These are phyloP conservation scores for Diospyros lotus DNA, from an alignment of 148 eudicot species.

Conservation along the genomic window DNA sequence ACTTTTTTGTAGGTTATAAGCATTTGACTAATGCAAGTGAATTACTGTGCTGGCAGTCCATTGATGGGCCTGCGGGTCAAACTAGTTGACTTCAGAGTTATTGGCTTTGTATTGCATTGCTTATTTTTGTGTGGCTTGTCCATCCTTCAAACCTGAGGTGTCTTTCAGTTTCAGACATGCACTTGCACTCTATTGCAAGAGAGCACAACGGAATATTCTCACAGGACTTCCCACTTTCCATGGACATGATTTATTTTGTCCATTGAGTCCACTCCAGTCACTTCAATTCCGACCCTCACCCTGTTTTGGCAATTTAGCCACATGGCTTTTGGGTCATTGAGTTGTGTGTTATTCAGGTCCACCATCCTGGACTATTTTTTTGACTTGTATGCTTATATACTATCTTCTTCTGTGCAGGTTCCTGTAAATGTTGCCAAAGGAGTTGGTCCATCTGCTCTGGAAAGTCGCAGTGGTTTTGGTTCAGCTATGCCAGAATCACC, in stretches of 20 bases:
- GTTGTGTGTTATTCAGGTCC: background rate
- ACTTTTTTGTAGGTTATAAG: no score
- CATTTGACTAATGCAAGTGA: no score
- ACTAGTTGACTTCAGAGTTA: background rate
- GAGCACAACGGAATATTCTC: background rate
- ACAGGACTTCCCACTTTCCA: no score
- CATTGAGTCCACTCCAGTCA: background rate
- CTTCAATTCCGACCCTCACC: background rate
- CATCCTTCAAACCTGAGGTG: background rate
- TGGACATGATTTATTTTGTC: no score
- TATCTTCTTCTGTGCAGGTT: slow-evolving; percentile 29
- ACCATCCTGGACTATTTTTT: background rate
- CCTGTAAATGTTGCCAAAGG: slow-evolving; percentile 54
- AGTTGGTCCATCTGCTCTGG: slow-evolving; percentile 47
- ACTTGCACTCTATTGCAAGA: background rate
- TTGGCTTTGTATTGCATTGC: slow-evolving; percentile 1
- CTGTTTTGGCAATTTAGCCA: background rate
- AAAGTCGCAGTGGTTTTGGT: slow-evolving; percentile 57
- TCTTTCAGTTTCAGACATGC: background rate
- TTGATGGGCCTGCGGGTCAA: background rate
- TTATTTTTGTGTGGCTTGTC: background rate
- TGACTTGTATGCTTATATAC: background rate
- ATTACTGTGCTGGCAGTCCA: no score
- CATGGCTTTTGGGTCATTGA: background rate
- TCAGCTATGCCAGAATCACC: slow-evolving; percentile 66